Evolutionary conservation across 106 monocot genomes (phyloP), one percentile per base, ranked within the genome.

Genomic region (Apostasia shenzhenica): DNA sequence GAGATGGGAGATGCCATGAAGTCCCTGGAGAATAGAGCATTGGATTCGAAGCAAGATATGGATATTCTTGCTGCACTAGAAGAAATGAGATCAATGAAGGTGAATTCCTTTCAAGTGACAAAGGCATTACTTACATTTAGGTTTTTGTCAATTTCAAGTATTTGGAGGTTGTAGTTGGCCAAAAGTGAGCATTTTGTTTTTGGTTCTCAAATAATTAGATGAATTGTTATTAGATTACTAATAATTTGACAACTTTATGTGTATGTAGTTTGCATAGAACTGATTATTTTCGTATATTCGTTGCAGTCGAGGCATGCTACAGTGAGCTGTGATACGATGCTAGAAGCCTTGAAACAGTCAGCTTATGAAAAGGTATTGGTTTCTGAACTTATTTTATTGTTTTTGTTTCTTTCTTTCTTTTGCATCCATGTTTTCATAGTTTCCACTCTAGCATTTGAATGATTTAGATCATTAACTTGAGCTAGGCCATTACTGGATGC

Each of bases 1-100:
- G 95, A 95, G 73, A 92, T 92, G 82, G 95, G 95, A 49, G 95
- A 95, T 84, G 95, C 91, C 39, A 92, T 95, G 92, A 95, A 82
- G 70, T 84, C 91, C 0, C 59, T 90, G 41, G 95, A 95, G 61
- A 95, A 95, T 63, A 92, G 84, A 81, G 91, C 95, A 6, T 2
- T 77, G 48, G 95, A 95, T 77, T 95, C 95, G 2, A 95, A 95
- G 76, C 71, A 81, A 50, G 95, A 95, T 57, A 95, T 95, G 95
- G 95, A 92, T 66, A 95, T 92, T 42, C 86, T 95, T 74, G 82
- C 91, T 59, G 84, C 91, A 57, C 73, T 95, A 42, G 95, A 95
- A 76, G 95, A 95, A 77, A 95, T 92, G 91, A 86, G 78, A 60
- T 95, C 95, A 51, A 88, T 95, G 95, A 92, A 84, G 91, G 95